Base-by-base conservation (phyloP, 2,329 filamentous ascomycete species). In the Diplodia seriata region DNA sequence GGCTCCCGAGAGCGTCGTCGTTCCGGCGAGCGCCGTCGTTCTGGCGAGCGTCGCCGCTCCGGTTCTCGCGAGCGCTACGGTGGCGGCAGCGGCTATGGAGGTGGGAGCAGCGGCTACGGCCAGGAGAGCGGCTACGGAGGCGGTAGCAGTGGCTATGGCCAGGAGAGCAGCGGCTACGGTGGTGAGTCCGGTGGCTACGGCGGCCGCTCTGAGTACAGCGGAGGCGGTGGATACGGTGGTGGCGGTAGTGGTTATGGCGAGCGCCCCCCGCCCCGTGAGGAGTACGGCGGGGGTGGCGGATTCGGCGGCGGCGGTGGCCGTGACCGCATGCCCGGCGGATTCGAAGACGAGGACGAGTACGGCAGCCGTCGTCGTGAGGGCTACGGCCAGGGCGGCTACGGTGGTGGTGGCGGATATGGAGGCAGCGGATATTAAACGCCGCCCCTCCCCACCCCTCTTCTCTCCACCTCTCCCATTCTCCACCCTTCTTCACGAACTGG, bases 271-370 rank as follows among this genome's bases (percentile, higher is more conserved):
- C 31, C 31, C 8, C 31, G 31, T 33, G 31, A 33, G 11, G 67
- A 56, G 36, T 72, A 70, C 33, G 71, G 71, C 15, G 68, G 70
- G 36, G 57, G 70, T 15, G 33, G 64, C 53, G 33, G 54, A 11
- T 54, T 29, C 31, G 49, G 50, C 31, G 54, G 64, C 31, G 54
- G 55, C 51, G 68, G 63, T 4, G 36, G 64, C 23, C 36, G 61
- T 6, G 51, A 43, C 6, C 64, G 64, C 29, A 56, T 50, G 53
- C 68, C 63, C 20, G 68, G 68, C 15, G 65, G 68, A 11, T 69
- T 66, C 43, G 68, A 54, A 23, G 64, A 50, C 6, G 64, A 63
- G 15, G 68, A 67, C 7, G 68, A 69, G 64, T 63, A 67, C 47
- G 56, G 65, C 11, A 38, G 68, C 29, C 57, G 57, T 49, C 65